These are phyloP conservation scores for Lentinula guzmanii DNA, from an alignment of 768 basidiomycete species.

Conservation along the genomic window DNA sequence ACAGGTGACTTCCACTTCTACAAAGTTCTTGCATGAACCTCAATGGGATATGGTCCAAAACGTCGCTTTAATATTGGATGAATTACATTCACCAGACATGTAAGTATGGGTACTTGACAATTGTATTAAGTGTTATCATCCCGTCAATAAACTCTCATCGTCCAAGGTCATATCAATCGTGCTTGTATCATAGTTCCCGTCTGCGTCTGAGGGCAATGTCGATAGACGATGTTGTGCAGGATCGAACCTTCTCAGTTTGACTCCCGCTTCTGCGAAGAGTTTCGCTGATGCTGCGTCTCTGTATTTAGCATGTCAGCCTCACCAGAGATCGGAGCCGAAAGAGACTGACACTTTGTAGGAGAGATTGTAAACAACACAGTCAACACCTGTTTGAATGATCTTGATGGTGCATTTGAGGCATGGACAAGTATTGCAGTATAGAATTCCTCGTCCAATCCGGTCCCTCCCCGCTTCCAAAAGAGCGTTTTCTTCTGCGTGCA, in stretches of 20 bases:
- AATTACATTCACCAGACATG: neutral
- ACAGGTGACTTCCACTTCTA: constrained; percentile 26
- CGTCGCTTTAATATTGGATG: constrained; percentile 25
- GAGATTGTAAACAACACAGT: constrained; percentile 89
- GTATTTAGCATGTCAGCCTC: constrained; percentile 2
- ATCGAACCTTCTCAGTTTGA: constrained; percentile 69
- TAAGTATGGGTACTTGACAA: neutral
- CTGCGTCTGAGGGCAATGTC: constrained; percentile 17
- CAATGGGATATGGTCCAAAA: constrained; percentile 60
- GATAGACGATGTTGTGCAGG: constrained; percentile 27
- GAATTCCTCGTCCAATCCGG: constrained; percentile 70
- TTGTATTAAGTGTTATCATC: neutral
- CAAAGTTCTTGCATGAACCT: constrained; percentile 45
- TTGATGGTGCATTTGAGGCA: constrained; percentile 96
- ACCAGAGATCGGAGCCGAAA: neutral
- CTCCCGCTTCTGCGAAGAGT: constrained; percentile 76
- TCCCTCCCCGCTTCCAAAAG: constrained; percentile 91
- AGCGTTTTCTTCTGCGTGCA: constrained; percentile 98
- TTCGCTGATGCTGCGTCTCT: constrained; percentile 80
- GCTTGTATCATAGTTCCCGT: constrained; percentile 14
- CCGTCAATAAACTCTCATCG: neutral
- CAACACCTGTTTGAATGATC: constrained; percentile 92
- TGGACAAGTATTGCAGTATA: constrained; percentile 99
- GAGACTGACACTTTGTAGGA: constrained; percentile 86
- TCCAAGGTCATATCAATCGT: neutral